Base-by-base conservation (phyloP, 2,329 filamentous ascomycete genomes). In the Alternaria longipes region DNA sequence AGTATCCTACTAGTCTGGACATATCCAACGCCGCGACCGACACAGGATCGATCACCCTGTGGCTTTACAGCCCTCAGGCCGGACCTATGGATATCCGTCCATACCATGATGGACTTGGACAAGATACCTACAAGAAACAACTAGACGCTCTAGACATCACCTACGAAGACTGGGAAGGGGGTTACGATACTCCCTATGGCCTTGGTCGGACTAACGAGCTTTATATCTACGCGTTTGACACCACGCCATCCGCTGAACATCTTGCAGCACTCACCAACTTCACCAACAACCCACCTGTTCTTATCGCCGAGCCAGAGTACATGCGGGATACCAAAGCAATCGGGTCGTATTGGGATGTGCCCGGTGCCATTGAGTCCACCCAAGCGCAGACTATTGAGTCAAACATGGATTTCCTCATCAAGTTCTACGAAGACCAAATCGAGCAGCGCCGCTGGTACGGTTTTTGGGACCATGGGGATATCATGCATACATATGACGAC, bases 381-480 rank as follows among this genome's bases (percentile, higher is more conserved):
- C 52, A 63, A 54, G 68, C 65, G 3, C 59, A 66, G 26, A 71
- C 56, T 7, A 83, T 89, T 1, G 85, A 88, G 62, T 73, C 74
- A 0, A 81, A 87, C 56, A 81, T 89, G 11, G 81, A 86, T 44
- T 86, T 89, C 54, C 75, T 89, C 0, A 81, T 85, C 54, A 79
- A 82, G 2, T 88, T 85, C 69, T 89, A 89, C 69, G 74, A 82
- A 28, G 74, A 74, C 0, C 86, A 90, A 60, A 80, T 88, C 11
- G 83, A 86, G 54, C 82, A 88, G 56, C 81, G 85, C 2, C 77
- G 83, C 11, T 90, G 87, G 87, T 89, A 89, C 64, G 87, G 87
- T 0, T 89, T 89, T 78, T 84, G 84, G 73, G 86, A 89, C 60
- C 81, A 87, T 55, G 87, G 87, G 2, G 87, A 90, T 64, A 81